Evolutionary conservation across 2,329 filamentous ascomycete species (phyloP).

Genomic region (Emergomyces pasteurianus): DNA sequence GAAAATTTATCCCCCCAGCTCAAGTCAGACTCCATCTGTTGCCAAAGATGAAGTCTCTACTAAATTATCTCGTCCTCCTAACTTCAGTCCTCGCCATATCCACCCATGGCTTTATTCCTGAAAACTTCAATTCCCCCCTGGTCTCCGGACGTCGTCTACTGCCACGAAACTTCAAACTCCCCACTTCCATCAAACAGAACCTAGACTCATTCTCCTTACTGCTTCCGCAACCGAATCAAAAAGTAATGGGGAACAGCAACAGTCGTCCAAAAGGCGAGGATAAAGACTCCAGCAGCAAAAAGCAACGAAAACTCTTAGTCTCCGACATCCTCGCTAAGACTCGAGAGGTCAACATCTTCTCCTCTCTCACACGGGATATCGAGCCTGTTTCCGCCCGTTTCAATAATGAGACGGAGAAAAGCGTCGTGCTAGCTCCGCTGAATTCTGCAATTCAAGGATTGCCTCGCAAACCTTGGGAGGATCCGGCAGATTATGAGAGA

Average conservation of each 20-base stretch:
- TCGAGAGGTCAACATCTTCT: constrained; percentile 71
- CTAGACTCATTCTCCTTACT: not conserved
- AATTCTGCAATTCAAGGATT: constrained; percentile 69
- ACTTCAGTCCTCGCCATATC: not conserved
- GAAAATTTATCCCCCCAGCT: not conserved
- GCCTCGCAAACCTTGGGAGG: constrained; percentile 62
- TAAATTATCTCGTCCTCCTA: not conserved
- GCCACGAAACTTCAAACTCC: not conserved
- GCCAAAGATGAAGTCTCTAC: not conserved
- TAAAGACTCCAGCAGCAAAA: not conserved
- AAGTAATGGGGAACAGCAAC: not conserved
- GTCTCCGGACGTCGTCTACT: not conserved
- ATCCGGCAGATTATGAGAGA: constrained; percentile 57
- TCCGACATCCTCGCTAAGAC: constrained; percentile 74
- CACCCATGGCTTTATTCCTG: not conserved
- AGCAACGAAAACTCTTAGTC: constrained; percentile 26
- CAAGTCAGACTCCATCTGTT: not conserved
- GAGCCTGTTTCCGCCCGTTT: constrained; percentile 15
- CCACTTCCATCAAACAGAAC: not conserved
- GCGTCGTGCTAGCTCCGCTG: constrained; percentile 77
- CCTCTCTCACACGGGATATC: constrained; percentile 53
- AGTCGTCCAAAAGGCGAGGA: not conserved
- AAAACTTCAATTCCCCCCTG: not conserved
- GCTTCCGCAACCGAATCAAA: not conserved
- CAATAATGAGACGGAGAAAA: constrained; percentile 47